Evolutionary conservation across 1,139 yeast species (phyloP).

Genomic region (Geotrichum fermentans): DNA sequence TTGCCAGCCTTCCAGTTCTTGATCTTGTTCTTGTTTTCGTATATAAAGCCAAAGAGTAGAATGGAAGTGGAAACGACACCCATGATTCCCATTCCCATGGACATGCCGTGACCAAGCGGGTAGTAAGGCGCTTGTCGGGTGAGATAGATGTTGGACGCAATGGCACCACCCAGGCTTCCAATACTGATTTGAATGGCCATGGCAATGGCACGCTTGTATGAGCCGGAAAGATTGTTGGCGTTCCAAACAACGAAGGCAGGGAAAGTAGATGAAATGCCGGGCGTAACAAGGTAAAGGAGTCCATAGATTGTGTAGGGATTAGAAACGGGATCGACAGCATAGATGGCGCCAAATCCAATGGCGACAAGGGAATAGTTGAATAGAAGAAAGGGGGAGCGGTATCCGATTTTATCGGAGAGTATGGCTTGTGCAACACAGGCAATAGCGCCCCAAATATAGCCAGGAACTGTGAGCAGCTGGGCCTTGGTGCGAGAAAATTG

Average conservation of each 20-base stretch:
- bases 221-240: constrained; percentile 40
- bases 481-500: constrained; percentile 31
- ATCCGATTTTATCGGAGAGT: constrained; percentile 34
- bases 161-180: constrained; percentile 42
- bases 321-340: constrained; percentile 12
- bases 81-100: constrained; percentile 21
- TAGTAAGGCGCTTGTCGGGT: constrained; percentile 35
- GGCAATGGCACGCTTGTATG: constrained; percentile 40
- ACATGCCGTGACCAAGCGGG: constrained; percentile 35
- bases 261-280: constrained; percentile 38
- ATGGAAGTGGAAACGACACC: constrained; percentile 18
- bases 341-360: constrained; percentile 35
- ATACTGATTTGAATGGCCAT: constrained; percentile 42
- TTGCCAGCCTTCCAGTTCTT: constrained; percentile 29
- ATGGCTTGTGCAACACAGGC: constrained; percentile 34
- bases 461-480: constrained; percentile 37
- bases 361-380: constrained; percentile 31
- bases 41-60: constrained; percentile 24
- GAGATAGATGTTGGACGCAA: constrained; percentile 38
- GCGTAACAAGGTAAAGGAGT: constrained; percentile 37
- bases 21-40: constrained; percentile 28
- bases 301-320: constrained; percentile 30
- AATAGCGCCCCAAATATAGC: constrained; percentile 37
- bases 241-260: constrained; percentile 41
- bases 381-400: constrained; percentile 38